Conservation (phyloP, 1,139 yeast species). For the Suhomyces wounanorum region DNA sequence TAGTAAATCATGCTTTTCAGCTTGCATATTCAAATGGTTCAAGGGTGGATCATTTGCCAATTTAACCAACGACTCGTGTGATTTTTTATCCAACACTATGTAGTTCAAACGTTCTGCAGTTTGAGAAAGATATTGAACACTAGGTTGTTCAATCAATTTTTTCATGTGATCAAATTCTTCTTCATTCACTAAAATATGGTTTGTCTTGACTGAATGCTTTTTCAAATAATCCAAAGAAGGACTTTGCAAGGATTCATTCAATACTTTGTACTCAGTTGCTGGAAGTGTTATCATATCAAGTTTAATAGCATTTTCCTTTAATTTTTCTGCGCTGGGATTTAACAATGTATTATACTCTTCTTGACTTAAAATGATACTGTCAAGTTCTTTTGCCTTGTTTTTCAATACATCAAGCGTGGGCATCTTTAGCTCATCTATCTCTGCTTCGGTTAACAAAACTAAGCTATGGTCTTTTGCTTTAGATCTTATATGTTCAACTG, state of each 20-base stretch:
- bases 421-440: slow-evolving; percentile 5
- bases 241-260: slow-evolving; percentile 30
- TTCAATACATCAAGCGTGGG: slow-evolving; percentile 11
- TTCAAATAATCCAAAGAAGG: slow-evolving; percentile 26
- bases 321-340: slow-evolving; percentile 30
- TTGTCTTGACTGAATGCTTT: slow-evolving; percentile 16
- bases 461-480: slow-evolving; percentile 16
- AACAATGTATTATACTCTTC: slow-evolving; percentile 8
- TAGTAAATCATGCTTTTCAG: slow-evolving; percentile 38
- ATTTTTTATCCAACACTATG: slow-evolving; percentile 18
- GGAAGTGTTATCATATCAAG: slow-evolving; percentile 33
- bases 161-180: slow-evolving; percentile 16
- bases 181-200: slow-evolving; percentile 22
- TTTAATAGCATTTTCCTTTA: slow-evolving; percentile 34
- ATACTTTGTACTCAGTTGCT: slow-evolving; percentile 29
- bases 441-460: slow-evolving; percentile 9
- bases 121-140: slow-evolving; percentile 19
- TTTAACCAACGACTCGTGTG: slow-evolving; percentile 16
- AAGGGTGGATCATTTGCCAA: slow-evolving; percentile 36
- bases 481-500: slow-evolving; percentile 18
- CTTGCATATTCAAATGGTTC: slow-evolving; percentile 37
- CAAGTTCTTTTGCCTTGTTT: slow-evolving; percentile 2
- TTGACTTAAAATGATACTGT: slow-evolving; percentile 7
- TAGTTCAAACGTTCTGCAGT: slow-evolving; percentile 20
- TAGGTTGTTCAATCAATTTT: slow-evolving; percentile 21